These are phyloP conservation scores for Raphanus sativus DNA, from an alignment of 345 rosid species.

Conservation along the genomic window DNA sequence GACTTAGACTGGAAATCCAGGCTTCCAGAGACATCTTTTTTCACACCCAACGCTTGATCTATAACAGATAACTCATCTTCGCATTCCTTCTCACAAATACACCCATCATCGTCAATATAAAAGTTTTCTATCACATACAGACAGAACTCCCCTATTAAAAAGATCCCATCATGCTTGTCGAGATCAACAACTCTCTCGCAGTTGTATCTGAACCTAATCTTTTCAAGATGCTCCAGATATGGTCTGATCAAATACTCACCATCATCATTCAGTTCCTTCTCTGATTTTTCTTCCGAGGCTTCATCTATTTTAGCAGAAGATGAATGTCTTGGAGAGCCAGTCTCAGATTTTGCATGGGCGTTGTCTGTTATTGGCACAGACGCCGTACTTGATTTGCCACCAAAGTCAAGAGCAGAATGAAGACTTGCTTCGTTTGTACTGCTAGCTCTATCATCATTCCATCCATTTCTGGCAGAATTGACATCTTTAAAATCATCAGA, in stretches of 20 bases:
- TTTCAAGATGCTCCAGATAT: constrained; percentile 89
- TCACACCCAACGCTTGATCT: constrained; percentile 98
- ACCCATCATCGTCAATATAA: constrained; percentile 73
- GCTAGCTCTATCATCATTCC: constrained; percentile 86
- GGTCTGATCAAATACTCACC: constrained; percentile 98
- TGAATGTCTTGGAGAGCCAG: constrained; percentile 76
- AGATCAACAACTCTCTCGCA: constrained; percentile 96
- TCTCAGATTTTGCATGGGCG: constrained; percentile 65
- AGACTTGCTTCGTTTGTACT: constrained; percentile 93
- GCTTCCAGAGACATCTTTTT: constrained; percentile 73
- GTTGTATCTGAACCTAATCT: constrained; percentile 84
- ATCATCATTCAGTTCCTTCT: constrained; percentile 84
- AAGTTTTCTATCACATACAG: constrained; percentile 92
- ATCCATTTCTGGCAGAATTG: constrained; percentile 63
- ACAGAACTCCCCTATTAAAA: constrained; percentile 86
- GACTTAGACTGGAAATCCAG: constrained; percentile 88
- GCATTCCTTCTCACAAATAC: constrained; percentile 92
- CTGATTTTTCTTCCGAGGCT: constrained; percentile 63
- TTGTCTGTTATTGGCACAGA: constrained; percentile 79
- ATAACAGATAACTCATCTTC: constrained; percentile 96
- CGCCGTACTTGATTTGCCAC: constrained; percentile 70
- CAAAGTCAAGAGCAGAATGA: constrained; percentile 92
- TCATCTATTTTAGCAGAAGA: constrained; percentile 66
- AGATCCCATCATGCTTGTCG: constrained; percentile 97
- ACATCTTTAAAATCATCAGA: constrained; percentile 52